Conservation (phyloP, 2,329 filamentous ascomycete species). For the Arthrobotrys entomopaga region DNA sequence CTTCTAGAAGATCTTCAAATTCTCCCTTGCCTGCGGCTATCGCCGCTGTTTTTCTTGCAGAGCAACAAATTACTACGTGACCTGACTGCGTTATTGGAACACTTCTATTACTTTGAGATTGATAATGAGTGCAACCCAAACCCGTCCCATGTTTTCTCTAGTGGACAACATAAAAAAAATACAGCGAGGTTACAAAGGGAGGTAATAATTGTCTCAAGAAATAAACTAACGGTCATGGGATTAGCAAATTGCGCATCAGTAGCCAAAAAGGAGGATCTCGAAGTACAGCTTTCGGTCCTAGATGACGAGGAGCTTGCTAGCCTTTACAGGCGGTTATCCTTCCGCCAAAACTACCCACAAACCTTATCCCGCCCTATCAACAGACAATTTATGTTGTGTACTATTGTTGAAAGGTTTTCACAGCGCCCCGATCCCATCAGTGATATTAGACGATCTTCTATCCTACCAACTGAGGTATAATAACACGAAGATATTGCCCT, state of each 20-base stretch:
- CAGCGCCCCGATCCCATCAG: slow-evolving; percentile 85
- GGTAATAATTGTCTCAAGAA: slow-evolving; percentile 29
- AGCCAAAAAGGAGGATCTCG: slow-evolving; percentile 80
- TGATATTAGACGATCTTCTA: slow-evolving; percentile 73
- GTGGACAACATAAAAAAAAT: slow-evolving; percentile 67
- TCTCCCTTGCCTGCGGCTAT: slow-evolving; percentile 79
- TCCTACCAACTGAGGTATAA: slow-evolving; percentile 82
- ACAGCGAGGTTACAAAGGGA: slow-evolving; percentile 77
- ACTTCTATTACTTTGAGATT: slow-evolving; percentile 80
- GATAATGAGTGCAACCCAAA: neutral
- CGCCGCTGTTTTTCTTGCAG: slow-evolving; percentile 79
- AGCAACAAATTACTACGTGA: slow-evolving; percentile 82
- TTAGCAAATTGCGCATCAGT: slow-evolving; percentile 92
- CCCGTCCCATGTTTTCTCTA: slow-evolving; percentile 80
- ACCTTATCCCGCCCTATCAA: slow-evolving; percentile 72
- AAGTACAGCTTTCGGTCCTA: slow-evolving; percentile 77
- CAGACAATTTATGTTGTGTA: slow-evolving; percentile 74
- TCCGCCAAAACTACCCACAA: slow-evolving; percentile 83
- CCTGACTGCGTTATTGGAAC: slow-evolving; percentile 79
- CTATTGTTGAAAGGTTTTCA: slow-evolving; percentile 79
- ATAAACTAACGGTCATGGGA: slow-evolving; percentile 79
- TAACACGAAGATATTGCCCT: neutral
- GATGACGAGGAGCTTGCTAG: slow-evolving; percentile 77
- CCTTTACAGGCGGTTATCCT: slow-evolving; percentile 76
- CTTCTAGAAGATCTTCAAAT: slow-evolving; percentile 86